Evolutionary conservation across 163 green algal species (phyloP).

Genomic region (Chlamydomonas reinhardtii): DNA sequence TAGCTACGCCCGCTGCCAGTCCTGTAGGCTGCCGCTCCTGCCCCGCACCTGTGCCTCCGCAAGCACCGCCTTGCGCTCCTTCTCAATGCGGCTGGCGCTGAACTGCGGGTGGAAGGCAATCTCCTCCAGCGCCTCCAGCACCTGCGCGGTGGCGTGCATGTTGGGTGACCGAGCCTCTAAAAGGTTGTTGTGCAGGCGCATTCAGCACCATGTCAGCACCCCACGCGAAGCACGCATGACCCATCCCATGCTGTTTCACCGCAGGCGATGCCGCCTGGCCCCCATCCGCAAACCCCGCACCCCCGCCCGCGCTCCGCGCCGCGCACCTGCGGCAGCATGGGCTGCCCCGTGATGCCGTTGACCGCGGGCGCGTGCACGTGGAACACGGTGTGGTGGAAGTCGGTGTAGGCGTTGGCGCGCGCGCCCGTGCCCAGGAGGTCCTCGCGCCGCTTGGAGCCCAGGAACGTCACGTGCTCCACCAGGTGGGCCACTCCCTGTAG

Average conservation of each 20-base stretch:
- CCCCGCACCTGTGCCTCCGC: conserved; percentile 82
- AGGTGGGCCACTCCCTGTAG: conserved; percentile 96
- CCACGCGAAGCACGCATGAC: too few relatives aligned
- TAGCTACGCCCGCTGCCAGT: too few relatives aligned
- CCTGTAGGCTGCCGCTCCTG: too few relatives aligned
- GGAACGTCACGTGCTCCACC: conserved; percentile 99
- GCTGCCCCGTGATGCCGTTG: conserved; percentile 79
- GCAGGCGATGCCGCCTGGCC: too few relatives aligned
- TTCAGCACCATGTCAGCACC: too few relatives aligned
- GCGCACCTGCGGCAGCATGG: conserved; percentile 91
- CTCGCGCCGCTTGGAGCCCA: conserved; percentile 94
- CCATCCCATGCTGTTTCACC: too few relatives aligned
- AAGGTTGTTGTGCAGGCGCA: too few relatives aligned
- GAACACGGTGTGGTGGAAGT: conserved; percentile 99
- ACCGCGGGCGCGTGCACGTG: conserved; percentile 93
- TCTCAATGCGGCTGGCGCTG: conserved; percentile 90
- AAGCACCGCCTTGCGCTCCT: conserved; percentile 97
- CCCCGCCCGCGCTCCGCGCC: too few relatives aligned
- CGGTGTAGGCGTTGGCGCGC: conserved; percentile 98
- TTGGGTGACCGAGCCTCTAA: too few relatives aligned
- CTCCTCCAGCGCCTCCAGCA: conserved; percentile 93
- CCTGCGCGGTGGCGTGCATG: conserved; percentile 60
- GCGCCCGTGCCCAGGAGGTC: conserved; percentile 93
- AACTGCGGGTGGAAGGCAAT: conserved; percentile 94
- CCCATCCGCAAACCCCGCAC: too few relatives aligned